Evolutionary conservation across 352 stramenopile genomes (phyloP).

Genomic region (Thalassiosira hispida): DNA sequence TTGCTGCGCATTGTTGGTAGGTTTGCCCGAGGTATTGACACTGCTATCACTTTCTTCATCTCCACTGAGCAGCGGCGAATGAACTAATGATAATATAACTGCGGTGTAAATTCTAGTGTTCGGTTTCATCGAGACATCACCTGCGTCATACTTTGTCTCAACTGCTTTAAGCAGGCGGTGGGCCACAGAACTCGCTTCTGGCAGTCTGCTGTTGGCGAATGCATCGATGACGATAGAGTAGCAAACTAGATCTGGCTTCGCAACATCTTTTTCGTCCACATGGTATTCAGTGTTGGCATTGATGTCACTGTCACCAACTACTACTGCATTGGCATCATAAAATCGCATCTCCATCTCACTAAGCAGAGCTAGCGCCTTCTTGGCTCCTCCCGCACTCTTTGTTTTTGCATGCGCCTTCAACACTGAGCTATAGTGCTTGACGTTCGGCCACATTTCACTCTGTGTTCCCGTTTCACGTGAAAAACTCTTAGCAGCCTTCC

Average conservation of each 20-base stretch:
- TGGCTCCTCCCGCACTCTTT: conserved; percentile 53
- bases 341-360: conserved; percentile 55
- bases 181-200: conserved; percentile 36
- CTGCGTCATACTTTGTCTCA: conserved; percentile 49
- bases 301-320: conserved; percentile 11
- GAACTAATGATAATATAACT: conserved; percentile 49
- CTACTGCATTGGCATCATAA: conserved; percentile 38
- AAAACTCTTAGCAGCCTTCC: not conserved
- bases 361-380: conserved; percentile 55
- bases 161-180: conserved; percentile 38
- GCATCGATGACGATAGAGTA: conserved; percentile 65
- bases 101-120: conserved; percentile 59
- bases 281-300: conserved; percentile 16
- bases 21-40: not conserved
- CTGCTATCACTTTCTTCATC: conserved; percentile 15
- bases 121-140: conserved; percentile 56
- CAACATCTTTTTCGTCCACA: conserved; percentile 37
- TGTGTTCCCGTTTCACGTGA: not conserved
- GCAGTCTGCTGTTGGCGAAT: conserved; percentile 54
- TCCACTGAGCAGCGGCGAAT: conserved; percentile 38
- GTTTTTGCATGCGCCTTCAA: conserved; percentile 64
- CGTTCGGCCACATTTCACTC: conserved; percentile 52
- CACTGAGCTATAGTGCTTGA: conserved; percentile 57
- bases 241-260: conserved; percentile 59
- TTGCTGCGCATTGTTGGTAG: conserved; percentile 45